A percentile compares a stretch with the other conserved stretches of the same genome.
phyloP scores from a whole-genome alignment of 257 asterid species.

The Nyctanthes arbortristis region DNA sequence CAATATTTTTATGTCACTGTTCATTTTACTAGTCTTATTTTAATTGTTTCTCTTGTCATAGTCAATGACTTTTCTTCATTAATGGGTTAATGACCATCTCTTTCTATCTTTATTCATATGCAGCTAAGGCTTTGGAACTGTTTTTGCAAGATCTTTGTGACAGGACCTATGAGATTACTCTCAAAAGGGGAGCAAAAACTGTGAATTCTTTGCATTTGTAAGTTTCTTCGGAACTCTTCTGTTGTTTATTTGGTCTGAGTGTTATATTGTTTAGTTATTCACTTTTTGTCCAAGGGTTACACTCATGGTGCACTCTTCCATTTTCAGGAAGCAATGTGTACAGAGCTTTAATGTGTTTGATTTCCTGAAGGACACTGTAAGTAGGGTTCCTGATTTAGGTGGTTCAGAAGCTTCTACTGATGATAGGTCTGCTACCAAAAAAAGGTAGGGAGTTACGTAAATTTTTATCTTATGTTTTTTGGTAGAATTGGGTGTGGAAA shows the following conservation, averaged over 20 bases:
- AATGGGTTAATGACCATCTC: too few relatives aligned
- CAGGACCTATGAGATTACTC: slow-evolving; percentile 68
- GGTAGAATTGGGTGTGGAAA: too few relatives aligned
- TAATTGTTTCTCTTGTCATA: not conserved
- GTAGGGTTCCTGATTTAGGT: slow-evolving; percentile 74
- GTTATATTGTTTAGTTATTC: too few relatives aligned
- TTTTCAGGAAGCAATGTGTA: slow-evolving; percentile 82
- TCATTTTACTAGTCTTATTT: not conserved
- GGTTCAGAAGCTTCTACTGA: slow-evolving; percentile 61
- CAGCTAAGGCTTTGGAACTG: slow-evolving; percentile 86
- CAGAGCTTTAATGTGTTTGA: slow-evolving; percentile 67
- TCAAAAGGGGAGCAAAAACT: slow-evolving; percentile 58
- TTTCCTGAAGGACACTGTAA: slow-evolving; percentile 65
- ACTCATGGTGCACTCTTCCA: slow-evolving; percentile 7
- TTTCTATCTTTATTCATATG: slow-evolving; percentile 18
- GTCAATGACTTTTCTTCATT: not conserved
- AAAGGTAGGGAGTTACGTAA: too few relatives aligned
- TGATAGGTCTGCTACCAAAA: slow-evolving; percentile 42
- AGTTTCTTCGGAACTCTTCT: too few relatives aligned
- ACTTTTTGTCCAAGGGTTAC: not conserved
- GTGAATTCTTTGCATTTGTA: slow-evolving; percentile 74
- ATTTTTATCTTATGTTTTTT: too few relatives aligned
- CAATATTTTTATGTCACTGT: slow-evolving; percentile 4
- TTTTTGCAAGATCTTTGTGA: slow-evolving; percentile 86
- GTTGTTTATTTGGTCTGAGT: slow-evolving; percentile 28